A percentile compares a stretch with the other conserved stretches of the same genome.
These are phyloP conservation scores for Inosperma sp. DNA, from an alignment of 768 basidiomycete genomes.

Conservation along the genomic window DNA sequence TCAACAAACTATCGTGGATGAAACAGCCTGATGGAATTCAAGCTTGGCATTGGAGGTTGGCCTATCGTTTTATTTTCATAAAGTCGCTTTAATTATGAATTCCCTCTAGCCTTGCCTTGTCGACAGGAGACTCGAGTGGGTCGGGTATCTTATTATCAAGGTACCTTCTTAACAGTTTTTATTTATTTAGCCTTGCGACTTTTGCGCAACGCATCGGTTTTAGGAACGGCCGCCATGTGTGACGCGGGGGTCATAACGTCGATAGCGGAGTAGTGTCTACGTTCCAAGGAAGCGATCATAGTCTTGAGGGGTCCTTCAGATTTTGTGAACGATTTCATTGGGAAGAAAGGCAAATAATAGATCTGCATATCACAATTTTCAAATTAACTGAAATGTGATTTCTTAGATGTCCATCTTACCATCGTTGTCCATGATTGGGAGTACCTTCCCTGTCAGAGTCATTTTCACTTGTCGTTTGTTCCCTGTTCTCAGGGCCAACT, in stretches of 20 bases:
- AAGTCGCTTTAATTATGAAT: slow-evolving; percentile 33
- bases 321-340: slow-evolving; percentile 66
- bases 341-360: slow-evolving; percentile 45
- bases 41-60: slow-evolving; percentile 54
- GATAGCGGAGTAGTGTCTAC: slow-evolving; percentile 42
- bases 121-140: slow-evolving; percentile 60
- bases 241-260: slow-evolving; percentile 56
- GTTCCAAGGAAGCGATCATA: slow-evolving; percentile 54
- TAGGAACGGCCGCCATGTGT: slow-evolving; percentile 62
- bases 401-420: slow-evolving; percentile 47
- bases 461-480: slow-evolving; percentile 50
- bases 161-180: background rate
- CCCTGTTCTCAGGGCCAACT: slow-evolving; percentile 58
- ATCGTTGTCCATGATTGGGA: slow-evolving; percentile 54
- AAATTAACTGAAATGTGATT: background rate
- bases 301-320: slow-evolving; percentile 54
- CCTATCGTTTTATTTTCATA: slow-evolving; percentile 3
- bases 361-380: background rate
- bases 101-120: slow-evolving; percentile 60
- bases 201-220: slow-evolving; percentile 41
- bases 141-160: slow-evolving; percentile 4
- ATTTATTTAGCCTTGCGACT: slow-evolving; percentile 50
- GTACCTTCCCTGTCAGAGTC: slow-evolving; percentile 56
- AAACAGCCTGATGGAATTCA: slow-evolving; percentile 53
- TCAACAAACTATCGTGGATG: slow-evolving; percentile 55